Base-by-base conservation (phyloP, 2,329 filamentous ascomycete species). In the Pyrenophora tritici-repentis region DNA sequence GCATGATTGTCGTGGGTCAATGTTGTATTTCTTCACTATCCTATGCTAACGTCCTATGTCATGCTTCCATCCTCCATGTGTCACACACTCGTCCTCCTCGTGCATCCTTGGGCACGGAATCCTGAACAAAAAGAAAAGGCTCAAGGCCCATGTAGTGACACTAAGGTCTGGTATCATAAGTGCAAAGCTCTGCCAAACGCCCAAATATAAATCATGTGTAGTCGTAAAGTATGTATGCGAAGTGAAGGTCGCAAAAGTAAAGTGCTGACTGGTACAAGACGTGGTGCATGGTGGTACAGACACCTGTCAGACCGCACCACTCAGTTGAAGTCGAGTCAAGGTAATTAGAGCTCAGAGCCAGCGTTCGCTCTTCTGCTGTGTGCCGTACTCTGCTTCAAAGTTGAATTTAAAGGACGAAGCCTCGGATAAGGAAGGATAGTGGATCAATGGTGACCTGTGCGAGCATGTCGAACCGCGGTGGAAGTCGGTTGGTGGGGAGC, bases 101-200 rank as follows among this genome's bases (percentile, higher is more conserved):
- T 47, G 33, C 36, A n/a, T 38, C 22, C 46, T 42, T 38, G 40
- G 17, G 45, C 45, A 36, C 39, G 34, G 29, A 14, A 35, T n/a
- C 26, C 17, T 36, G n/a, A 42, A 53, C n/a, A 52, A 31, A 53
- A 59, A 50, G 45, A 64, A 58, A 20, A 59, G 59, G 63, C 61
- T 44, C 46, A 35, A 53, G 55, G 67, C 65, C 64, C 58, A 41
- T 67, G 57, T 67, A 60, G 59, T 71, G 68, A 72, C 69, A 59
- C 61, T 53, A 53, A 57, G 58, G 70, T 72, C 69, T 73, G 70
- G 70, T 73, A 73, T 73, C 70, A 71, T 67, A 62, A 58, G 62
- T 53, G 47, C 54, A 55, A 61, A 49, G 47, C 57, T 58, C 47
- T 58, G 47, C 62, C 59, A 54, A 69, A 68, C 63, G 57, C 63